These are phyloP conservation scores for Trichosporon faecale DNA, from an alignment of 1,284 basidiomycete species.

Conservation along the genomic window DNA sequence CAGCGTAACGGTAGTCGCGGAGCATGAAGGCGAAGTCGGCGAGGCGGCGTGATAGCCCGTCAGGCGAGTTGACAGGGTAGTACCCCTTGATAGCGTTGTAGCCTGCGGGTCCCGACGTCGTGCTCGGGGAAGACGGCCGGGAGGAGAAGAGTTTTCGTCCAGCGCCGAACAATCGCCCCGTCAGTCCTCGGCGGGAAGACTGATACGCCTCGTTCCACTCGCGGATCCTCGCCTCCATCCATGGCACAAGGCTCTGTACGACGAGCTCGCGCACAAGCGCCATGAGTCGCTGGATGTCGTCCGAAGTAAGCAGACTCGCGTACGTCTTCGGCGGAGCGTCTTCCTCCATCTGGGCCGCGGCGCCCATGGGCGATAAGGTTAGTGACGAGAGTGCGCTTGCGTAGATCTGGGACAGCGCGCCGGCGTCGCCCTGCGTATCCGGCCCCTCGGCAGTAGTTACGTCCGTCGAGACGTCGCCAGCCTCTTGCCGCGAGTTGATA, in stretches of 20 bases:
- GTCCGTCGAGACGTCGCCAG: constrained; percentile 32
- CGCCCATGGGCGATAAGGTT: constrained; percentile 37
- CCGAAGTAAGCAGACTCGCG: constrained; percentile 59
- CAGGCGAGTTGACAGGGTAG: constrained; percentile 53
- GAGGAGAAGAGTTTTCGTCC: constrained; percentile 56
- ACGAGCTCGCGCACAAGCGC: constrained; percentile 86
- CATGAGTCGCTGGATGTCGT: constrained; percentile 75
- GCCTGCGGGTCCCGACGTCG: constrained; percentile 27
- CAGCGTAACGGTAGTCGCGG: constrained; percentile 82
- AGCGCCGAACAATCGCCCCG: constrained; percentile 79
- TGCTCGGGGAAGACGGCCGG: constrained; percentile 43
- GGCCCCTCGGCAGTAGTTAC: constrained; percentile 26
- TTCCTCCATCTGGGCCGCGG: constrained; percentile 26
- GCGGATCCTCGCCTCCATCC: constrained; percentile 90
- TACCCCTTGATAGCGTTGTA: constrained; percentile 49
- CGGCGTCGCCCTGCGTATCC: constrained; percentile 30
- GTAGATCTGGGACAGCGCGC: constrained; percentile 43
- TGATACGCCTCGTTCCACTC: constrained; percentile 94
- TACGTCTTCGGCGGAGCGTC: constrained; percentile 29
- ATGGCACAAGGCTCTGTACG: constrained; percentile 85
- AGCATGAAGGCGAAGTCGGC: constrained; percentile 94
- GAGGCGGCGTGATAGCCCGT: constrained; percentile 61
- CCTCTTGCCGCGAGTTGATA: constrained; percentile 42
- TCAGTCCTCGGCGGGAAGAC: constrained; percentile 78
- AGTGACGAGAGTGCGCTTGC: constrained; percentile 43